Percentiles rank a stretch among this genome's conserved stretches.
These are phyloP conservation scores for Backusella macrospora DNA, from an alignment of 192 early-diverging fungal species.

Conservation along the genomic window DNA sequence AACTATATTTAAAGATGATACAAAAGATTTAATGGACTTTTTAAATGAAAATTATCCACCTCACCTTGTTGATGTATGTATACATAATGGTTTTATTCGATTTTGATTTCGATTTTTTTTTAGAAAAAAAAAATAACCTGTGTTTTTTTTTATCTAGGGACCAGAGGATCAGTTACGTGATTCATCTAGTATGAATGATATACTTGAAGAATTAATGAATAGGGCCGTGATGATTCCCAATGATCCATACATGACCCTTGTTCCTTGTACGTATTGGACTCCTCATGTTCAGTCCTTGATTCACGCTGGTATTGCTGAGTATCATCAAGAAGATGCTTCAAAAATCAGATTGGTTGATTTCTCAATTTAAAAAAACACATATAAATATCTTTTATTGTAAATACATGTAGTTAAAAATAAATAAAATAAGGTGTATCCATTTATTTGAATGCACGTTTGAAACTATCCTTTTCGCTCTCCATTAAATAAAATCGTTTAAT, in stretches of 20 bases:
- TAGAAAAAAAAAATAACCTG: neutral
- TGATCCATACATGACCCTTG: slow-evolving; percentile 47
- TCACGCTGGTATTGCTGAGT: slow-evolving; percentile 50
- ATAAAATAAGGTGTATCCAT: neutral
- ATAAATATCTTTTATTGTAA: neutral
- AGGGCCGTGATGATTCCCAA: slow-evolving; percentile 37
- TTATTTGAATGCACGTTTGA: slow-evolving; percentile 9
- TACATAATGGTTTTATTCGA: neutral
- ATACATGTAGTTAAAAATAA: too few relatives aligned
- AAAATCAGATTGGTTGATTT: slow-evolving; percentile 34
- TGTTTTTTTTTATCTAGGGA: neutral
- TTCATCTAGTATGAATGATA: neutral
- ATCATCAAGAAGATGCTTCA: slow-evolving; percentile 51
- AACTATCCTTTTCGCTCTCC: neutral
- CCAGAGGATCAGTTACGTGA: too few relatives aligned
- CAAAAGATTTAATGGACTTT: slow-evolving; percentile 31
- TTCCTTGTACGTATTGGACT: slow-evolving; percentile 51
- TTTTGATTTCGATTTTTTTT: too few relatives aligned
- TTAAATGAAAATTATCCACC: slow-evolving; percentile 38
- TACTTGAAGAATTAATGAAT: slow-evolving; percentile 56
- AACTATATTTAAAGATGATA: neutral
- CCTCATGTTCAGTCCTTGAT: slow-evolving; percentile 58
- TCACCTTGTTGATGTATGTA: slow-evolving; percentile 26
- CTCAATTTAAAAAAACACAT: neutral
- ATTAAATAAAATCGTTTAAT: slow-evolving; percentile 11